Evolutionary conservation across 2,329 filamentous ascomycete genomes (phyloP).

Genomic region (Fusarium pseudoanthophilum): DNA sequence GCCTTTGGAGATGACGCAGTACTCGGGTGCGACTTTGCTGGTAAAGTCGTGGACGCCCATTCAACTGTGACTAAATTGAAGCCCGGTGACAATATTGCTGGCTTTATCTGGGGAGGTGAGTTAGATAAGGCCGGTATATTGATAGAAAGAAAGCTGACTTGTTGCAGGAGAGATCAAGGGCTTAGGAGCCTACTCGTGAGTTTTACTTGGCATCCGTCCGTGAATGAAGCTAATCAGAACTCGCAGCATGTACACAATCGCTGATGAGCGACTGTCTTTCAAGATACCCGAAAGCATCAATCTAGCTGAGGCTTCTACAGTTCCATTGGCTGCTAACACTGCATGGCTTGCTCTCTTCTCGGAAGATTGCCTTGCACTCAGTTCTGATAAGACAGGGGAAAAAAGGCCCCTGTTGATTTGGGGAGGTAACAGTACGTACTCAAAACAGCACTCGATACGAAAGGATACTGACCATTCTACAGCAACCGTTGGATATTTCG

Average conservation of each 20-base stretch:
- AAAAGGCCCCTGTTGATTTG: slow-evolving; percentile 50
- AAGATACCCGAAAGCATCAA: slow-evolving; percentile 47
- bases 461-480: neutral
- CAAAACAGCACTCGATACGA: accelerated
- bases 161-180: slow-evolving; percentile 40
- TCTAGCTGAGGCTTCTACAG: slow-evolving; percentile 46
- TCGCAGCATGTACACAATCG: slow-evolving; percentile 50
- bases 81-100: slow-evolving; percentile 33
- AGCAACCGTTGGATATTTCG: slow-evolving; percentile 29
- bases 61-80: slow-evolving; percentile 22
- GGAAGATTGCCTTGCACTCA: slow-evolving; percentile 47
- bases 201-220: accelerated
- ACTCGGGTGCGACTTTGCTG: slow-evolving; percentile 52
- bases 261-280: slow-evolving; percentile 54
- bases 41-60: slow-evolving; percentile 48
- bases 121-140: accelerated
- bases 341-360: slow-evolving; percentile 54
- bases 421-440: slow-evolving; percentile 52
- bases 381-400: neutral
- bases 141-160: neutral
- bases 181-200: slow-evolving; percentile 49
- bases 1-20: slow-evolving; percentile 53
- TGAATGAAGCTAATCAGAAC: neutral
- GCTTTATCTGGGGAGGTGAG: slow-evolving; percentile 45
- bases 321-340: slow-evolving; percentile 53